Evolutionary conservation across 345 rosid species (phyloP).

Genomic region (Gynandropsis gynandra): DNA sequence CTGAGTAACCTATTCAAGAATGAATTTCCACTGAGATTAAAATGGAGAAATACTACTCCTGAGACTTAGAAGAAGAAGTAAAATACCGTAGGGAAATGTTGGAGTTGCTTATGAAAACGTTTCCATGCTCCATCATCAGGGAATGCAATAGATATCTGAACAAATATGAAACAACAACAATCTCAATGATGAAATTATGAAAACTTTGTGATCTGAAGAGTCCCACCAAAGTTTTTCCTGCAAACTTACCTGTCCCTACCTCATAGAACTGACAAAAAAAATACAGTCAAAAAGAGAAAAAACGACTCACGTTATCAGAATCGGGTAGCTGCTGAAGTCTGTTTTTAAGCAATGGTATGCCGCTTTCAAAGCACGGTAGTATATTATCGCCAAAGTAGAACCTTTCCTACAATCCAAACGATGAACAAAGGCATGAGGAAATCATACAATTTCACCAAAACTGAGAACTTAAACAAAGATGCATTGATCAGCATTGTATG

Average conservation of each 20-base stretch:
- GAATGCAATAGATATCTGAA: conserved; percentile 92
- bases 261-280: background rate
- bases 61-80: background rate
- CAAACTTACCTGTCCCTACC: background rate
- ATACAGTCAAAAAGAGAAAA: conserved; percentile 12
- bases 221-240: background rate
- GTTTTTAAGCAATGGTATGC: conserved; percentile 82
- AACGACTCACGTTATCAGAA: conserved; percentile 65
- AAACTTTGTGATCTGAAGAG: background rate
- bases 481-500: background rate
- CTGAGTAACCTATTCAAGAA: too few species aligned
- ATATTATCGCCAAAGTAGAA: conserved; percentile 93
- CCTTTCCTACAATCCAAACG: conserved; percentile 55
- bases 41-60: too few species aligned
- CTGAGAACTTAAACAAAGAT: background rate
- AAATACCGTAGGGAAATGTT: conserved; percentile 85
- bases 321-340: conserved; percentile 84
- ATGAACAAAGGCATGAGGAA: conserved; percentile 9
- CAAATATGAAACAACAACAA: conserved; percentile 13
- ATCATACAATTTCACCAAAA: background rate
- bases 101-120: conserved; percentile 91
- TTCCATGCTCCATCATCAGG: conserved; percentile 99
- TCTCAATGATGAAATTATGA: background rate
- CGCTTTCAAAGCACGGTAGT: conserved; percentile 92
- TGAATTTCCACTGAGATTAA: too few species aligned